A percentile compares a stretch with the other conserved stretches of the same genome.
Conservation (phyloP, 2,329 filamentous ascomycete species). For the Venturia effusa region DNA sequence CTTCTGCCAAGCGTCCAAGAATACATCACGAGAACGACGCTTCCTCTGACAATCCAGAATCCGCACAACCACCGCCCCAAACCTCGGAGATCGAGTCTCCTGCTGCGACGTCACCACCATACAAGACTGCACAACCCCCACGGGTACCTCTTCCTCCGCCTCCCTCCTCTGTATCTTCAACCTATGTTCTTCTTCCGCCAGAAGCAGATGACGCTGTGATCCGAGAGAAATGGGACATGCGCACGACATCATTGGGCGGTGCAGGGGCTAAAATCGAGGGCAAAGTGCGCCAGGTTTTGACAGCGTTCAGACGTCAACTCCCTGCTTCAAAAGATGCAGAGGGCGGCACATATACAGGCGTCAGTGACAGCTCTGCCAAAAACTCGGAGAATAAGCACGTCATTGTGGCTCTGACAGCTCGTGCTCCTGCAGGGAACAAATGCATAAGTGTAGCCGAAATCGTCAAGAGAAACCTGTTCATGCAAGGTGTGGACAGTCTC, state of each 20-base stretch:
- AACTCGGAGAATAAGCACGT: neutral
- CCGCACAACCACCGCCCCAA: neutral
- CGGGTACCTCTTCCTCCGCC: neutral
- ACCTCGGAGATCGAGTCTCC: neutral
- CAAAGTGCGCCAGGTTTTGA: conserved; percentile 8
- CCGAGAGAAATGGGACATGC: conserved; percentile 8
- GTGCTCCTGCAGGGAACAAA: conserved; percentile 11
- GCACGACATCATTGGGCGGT: conserved; percentile 2
- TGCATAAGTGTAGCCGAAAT: conserved; percentile 13
- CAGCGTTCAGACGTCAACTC: neutral
- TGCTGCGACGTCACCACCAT: neutral
- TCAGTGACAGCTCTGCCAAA: neutral
- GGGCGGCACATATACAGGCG: neutral
- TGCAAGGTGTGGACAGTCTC: neutral
- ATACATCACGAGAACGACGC: neutral
- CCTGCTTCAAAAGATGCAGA: neutral
- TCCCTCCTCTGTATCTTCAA: neutral
- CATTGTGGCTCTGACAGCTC: conserved; percentile 12
- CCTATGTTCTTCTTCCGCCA: conserved; percentile 1
- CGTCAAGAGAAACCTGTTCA: conserved; percentile 10
- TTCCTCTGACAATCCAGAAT: neutral
- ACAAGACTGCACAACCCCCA: neutral
- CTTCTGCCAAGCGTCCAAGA: neutral
- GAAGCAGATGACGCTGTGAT: conserved; percentile 7
- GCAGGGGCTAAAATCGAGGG: conserved; percentile 1